Base-by-base conservation (phyloP, 805 yeast species). In the Metschnikowia picachoensis region DNA sequence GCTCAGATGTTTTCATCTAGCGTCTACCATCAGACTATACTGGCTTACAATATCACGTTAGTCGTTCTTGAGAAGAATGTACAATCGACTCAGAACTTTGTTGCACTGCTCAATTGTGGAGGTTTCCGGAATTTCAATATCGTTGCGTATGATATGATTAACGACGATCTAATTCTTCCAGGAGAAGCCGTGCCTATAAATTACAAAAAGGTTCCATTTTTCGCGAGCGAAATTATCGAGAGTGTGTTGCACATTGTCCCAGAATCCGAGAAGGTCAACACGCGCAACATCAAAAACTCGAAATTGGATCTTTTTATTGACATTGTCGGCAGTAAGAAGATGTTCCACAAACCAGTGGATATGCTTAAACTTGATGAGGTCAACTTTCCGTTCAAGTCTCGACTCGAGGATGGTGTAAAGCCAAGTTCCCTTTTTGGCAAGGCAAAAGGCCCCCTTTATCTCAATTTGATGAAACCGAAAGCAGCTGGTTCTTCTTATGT, bases 251-350 rank as follows among this genome's bases (percentile, higher is more conserved):
- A 52, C 17, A 46, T 56, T 8, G 44, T 57, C 29, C 59, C 59
- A n/a, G 50, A 46, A 13, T 45, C 57, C 8, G 63, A 58, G 33
- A 44, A 38, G 16, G 56, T 70, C 4, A 50, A 44, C 33, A 37
- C 36, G 6, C 30, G 32, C 25, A 67, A 64, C 44, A 33, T 66
- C 33, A 49, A 59, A 40, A 48, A 57, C 30, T 61, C 59, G 48
- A 65, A 64, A 37, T 54, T 69, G 42, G 77, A 72, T 49, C 47
- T 64, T 30, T 58, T 72, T 35, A 56, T 72, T 16, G 77, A 72
- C 48, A 62, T 72, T 15, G 56, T 67, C 9, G 77, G 77, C n/a
- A 56, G 71, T 45, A 66, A 62, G 49, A 62, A 63, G 46, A 62
- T 57, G 55, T 65, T 72, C 38, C 73, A 70, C 41, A 55, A 58